Conservation (phyloP, 768 basidiomycete genomes). For the Leccinum sublutescens region DNA sequence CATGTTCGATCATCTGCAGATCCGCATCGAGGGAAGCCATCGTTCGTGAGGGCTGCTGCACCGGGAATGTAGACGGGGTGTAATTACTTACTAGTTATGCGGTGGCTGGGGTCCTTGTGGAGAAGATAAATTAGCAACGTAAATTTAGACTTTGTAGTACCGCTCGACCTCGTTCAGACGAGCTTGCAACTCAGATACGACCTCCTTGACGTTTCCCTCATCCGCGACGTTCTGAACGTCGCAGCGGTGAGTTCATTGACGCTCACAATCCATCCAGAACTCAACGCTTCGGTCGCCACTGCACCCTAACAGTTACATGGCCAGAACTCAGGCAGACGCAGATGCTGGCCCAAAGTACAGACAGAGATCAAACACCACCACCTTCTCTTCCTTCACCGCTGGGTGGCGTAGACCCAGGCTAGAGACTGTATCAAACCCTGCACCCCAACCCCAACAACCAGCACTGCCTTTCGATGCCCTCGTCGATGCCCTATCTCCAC, state of each 20-base stretch:
- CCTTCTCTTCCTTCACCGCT: constrained; percentile 37
- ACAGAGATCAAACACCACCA: constrained; percentile 43
- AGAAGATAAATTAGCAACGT: constrained; percentile 22
- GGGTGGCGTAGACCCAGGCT: constrained; percentile 39
- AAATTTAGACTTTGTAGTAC: constrained; percentile 11
- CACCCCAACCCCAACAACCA: constrained; percentile 23
- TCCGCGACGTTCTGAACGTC: constrained; percentile 12
- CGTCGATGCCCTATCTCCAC: constrained; percentile 45
- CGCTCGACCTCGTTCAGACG: not conserved
- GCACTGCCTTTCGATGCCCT: constrained; percentile 43
- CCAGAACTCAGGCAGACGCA: constrained; percentile 32
- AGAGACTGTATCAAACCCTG: constrained; percentile 29
- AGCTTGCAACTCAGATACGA: constrained; percentile 14
- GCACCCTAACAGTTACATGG: constrained; percentile 25
- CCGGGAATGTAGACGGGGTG: not conserved
- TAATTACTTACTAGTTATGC: constrained; percentile 9
- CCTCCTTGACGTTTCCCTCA: constrained; percentile 8
- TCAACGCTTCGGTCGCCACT: constrained; percentile 9
- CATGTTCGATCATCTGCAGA: constrained; percentile 30
- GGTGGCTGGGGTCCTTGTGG: constrained; percentile 20
- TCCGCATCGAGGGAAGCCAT: constrained; percentile 25
- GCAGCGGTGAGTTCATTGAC: constrained; percentile 9
- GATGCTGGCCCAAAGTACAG: constrained; percentile 32
- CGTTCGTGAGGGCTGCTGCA: constrained; percentile 10
- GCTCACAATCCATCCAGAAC: not conserved